Base-by-base conservation (phyloP, 1,139 yeast genomes). In the Eremothecium sinecaudum region DNA sequence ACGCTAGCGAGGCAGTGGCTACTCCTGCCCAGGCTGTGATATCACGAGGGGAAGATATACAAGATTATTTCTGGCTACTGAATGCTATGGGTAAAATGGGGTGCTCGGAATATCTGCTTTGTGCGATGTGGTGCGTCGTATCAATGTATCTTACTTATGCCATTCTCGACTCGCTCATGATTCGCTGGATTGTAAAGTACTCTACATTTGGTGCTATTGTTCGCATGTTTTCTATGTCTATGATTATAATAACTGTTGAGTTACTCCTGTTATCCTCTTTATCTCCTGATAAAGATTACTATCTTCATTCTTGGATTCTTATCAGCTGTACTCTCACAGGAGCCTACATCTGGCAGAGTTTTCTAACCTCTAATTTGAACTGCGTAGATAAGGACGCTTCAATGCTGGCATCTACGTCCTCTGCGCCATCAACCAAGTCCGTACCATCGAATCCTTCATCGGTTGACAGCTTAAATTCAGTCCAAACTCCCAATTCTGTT, bases 121-220 rank as follows among this genome's bases (percentile, higher is more conserved):
- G 86, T 4, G 80, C 84, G 0, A 58, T 80, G 11, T 80, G 92
- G 92, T 79, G 96, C 53, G 55, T 81, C 5, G 97, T 90, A 5
- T 74, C 93, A 2, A 86, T 86, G 2, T 84, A 84, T 51, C 64
- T 90, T 38, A 77, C 93, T 9, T 86, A 78, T 56, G 75, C 87
- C 2, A 86, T 84, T 4, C 64, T 87, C 25, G 96, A 87, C 53
- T 93, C 95, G 0, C 64, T 90, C 24, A 83, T 87, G 79, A 80
- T 84, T 15, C 66, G 98, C 30, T 90, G 97, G 93, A 82, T 87
- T 24, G 92, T 87, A 25, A 83, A 82, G 13, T 87, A 87, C 55
- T 80, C 84, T 43, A 78, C 87, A 0, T 68, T 81, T 2, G 97
- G 95, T 0, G 94, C 94, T 0, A 81, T 86, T 23, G 71, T 87